Evolutionary conservation across 164 flowering plant species (phyloP).

Genomic region (Malania oleifera): DNA sequence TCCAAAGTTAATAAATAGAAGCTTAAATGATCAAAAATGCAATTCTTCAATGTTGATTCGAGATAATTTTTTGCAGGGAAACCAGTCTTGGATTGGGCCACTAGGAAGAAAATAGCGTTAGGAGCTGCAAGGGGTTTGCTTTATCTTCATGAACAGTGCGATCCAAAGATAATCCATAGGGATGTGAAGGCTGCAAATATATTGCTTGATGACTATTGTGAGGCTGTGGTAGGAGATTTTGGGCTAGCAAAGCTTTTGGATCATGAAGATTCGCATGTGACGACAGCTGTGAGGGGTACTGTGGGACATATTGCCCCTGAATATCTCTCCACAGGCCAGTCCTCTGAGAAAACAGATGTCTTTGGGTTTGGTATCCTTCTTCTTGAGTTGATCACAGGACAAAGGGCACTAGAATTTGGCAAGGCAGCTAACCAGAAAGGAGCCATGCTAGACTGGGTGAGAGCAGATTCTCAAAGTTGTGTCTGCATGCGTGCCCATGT

Average conservation of each 20-base stretch:
- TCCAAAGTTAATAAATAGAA: background rate
- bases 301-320: slow-evolving; percentile 98
- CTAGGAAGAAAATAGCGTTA: slow-evolving; percentile 77
- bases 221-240: slow-evolving; percentile 93
- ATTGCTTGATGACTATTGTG: slow-evolving; percentile 78
- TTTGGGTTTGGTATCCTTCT: slow-evolving; percentile 93
- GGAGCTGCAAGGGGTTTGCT: slow-evolving; percentile 83
- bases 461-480: slow-evolving; percentile 5
- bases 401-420: slow-evolving; percentile 80
- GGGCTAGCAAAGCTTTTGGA: slow-evolving; percentile 93
- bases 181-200: slow-evolving; percentile 95
- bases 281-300: slow-evolving; percentile 92
- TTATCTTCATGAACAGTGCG: slow-evolving; percentile 92
- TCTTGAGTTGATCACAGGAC: slow-evolving; percentile 88
- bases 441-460: slow-evolving; percentile 89
- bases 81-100: slow-evolving; percentile 72
- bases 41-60: background rate
- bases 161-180: slow-evolving; percentile 88
- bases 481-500: background rate
- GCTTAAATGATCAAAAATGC: background rate
- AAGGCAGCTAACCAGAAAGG: slow-evolving; percentile 88
- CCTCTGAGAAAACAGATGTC: slow-evolving; percentile 92
- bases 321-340: slow-evolving; percentile 90
- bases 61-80: slow-evolving; percentile 33
- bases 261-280: slow-evolving; percentile 88